A percentile compares a stretch with the other conserved stretches of the same genome.
phyloP scores from a whole-genome alignment of 345 rosid genomes.

The Eucalyptus pauciflora region DNA sequence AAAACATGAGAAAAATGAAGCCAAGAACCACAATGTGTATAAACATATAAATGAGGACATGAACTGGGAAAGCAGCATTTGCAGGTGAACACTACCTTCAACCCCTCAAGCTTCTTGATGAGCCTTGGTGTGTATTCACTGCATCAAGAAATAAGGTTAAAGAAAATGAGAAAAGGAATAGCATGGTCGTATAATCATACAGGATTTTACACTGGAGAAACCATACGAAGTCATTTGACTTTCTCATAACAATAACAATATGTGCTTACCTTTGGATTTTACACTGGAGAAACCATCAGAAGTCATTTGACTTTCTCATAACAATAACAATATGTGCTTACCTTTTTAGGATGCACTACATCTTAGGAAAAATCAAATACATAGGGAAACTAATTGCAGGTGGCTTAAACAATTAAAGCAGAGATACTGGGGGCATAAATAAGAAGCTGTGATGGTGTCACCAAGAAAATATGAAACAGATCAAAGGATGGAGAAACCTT shows the following conservation, averaged over 20 bases:
- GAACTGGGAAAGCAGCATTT: not conserved
- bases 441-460: not conserved
- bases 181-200: not conserved
- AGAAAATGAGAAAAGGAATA: not conserved
- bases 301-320: not conserved
- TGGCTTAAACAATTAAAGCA: not conserved
- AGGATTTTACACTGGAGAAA: not conserved
- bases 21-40: slow-evolving; percentile 4
- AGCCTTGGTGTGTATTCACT: slow-evolving; percentile 95
- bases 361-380: not conserved
- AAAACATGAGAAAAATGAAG: slow-evolving; percentile 3
- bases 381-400: not conserved
- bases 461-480: not conserved
- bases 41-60: not conserved
- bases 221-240: not conserved
- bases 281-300: not conserved
- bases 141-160: slow-evolving; percentile 6
- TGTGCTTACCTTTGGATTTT: not conserved
- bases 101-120: slow-evolving; percentile 76
- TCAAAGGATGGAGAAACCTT: not conserved
- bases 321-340: not conserved
- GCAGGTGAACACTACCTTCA: slow-evolving; percentile 39
- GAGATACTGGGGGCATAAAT: not conserved
- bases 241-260: not conserved
- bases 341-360: not conserved